phyloP scores from a whole-genome alignment of 1,284 basidiomycete species.

The Puccinia triticina region DNA sequence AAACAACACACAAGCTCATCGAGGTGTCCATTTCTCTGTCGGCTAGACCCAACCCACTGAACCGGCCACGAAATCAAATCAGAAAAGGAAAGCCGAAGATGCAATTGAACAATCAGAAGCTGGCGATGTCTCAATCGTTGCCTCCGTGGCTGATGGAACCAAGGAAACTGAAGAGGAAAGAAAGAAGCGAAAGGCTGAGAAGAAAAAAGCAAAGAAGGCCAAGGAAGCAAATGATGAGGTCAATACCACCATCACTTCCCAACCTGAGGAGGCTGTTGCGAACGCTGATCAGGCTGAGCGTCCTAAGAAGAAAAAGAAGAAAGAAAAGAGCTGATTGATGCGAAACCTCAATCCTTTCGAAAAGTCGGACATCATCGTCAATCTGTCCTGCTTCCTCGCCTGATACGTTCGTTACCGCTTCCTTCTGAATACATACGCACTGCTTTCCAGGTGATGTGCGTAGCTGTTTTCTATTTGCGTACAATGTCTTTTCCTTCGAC shows the following conservation, averaged over 20 bases:
- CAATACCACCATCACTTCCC: constrained; percentile 1
- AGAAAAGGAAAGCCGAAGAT: constrained; percentile 56
- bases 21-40: neutral
- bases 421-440: too few relatives aligned
- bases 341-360: too few relatives aligned
- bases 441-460: too few relatives aligned
- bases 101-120: constrained; percentile 54
- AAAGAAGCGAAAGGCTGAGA: constrained; percentile 60
- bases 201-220: constrained; percentile 59
- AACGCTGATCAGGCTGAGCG: constrained; percentile 6
- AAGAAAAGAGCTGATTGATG: constrained; percentile 51
- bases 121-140: constrained; percentile 65
- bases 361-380: neutral
- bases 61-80: constrained; percentile 57
- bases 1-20: neutral
- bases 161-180: constrained; percentile 57
- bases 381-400: neutral
- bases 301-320: constrained; percentile 52
- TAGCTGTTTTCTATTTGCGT: too few relatives aligned
- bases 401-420: too few relatives aligned
- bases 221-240: constrained; percentile 35
- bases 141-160: constrained; percentile 57
- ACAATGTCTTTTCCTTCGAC: too few relatives aligned
- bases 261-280: constrained; percentile 7
- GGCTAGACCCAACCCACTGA: constrained; percentile 42